Evolutionary conservation across 2,329 filamentous ascomycete species (phyloP).

Genomic region (Ramularia endophylla): DNA sequence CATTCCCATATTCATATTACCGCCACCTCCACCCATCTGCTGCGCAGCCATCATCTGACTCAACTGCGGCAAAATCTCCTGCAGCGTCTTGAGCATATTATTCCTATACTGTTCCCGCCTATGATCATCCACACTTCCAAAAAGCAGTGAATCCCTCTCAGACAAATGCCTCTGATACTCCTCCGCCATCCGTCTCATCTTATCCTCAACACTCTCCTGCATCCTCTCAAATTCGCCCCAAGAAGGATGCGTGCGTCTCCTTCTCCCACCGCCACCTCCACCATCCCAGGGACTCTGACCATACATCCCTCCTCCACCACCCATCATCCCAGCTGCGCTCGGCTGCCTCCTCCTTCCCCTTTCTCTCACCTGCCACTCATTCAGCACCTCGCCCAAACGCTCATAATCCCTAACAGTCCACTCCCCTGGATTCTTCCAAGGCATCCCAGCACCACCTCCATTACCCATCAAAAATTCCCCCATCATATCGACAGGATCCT

Average conservation of each 20-base stretch:
- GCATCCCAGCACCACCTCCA: conserved; percentile 4
- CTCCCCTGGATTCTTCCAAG: conserved; percentile 15
- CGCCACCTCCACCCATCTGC: conserved; percentile 4
- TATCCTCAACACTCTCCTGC: conserved; percentile 12
- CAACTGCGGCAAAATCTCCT: conserved; percentile 22
- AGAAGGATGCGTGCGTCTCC: conserved; percentile 3
- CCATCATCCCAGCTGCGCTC: conserved; percentile 5
- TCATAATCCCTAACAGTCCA: conserved; percentile 26
- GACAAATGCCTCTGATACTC: conserved; percentile 17
- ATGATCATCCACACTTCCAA: conserved; percentile 20
- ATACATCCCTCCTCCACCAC: conserved; percentile 9
- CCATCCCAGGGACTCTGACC: conserved; percentile 4
- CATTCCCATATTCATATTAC: neutral
- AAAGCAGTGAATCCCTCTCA: conserved; percentile 18
- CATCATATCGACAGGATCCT: conserved; percentile 22
- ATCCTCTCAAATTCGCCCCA: conserved; percentile 14
- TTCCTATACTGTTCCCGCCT: conserved; percentile 21
- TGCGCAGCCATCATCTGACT: conserved; percentile 14
- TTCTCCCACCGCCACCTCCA: conserved; percentile 1
- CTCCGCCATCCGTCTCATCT: conserved; percentile 16
- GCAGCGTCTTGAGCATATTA: conserved; percentile 21
- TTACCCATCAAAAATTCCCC: conserved; percentile 12
- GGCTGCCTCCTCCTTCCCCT: conserved; percentile 10
- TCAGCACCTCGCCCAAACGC: conserved; percentile 20
- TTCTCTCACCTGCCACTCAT: conserved; percentile 17